These are phyloP conservation scores for Chamaenerion angustifolium DNA, from an alignment of 345 rosid genomes.

Conservation along the genomic window DNA sequence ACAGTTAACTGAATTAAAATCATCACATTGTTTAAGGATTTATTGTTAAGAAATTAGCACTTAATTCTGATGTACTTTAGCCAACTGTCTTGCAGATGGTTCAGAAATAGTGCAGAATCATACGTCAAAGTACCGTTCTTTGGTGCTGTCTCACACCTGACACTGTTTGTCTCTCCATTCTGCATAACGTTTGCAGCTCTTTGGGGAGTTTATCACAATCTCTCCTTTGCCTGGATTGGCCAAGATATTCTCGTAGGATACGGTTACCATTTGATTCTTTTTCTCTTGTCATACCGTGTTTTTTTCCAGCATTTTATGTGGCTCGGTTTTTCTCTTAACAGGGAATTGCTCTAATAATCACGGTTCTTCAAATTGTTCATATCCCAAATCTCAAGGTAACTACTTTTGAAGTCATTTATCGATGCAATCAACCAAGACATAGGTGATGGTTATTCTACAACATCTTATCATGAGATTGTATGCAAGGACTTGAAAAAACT, in stretches of 20 bases:
- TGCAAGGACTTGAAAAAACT: too few relatives aligned
- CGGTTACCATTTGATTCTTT: conserved; percentile 4
- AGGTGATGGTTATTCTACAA: too few relatives aligned
- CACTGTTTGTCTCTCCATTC: conserved; percentile 84
- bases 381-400: conserved; percentile 94
- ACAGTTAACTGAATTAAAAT: too few relatives aligned
- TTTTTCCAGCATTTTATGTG: neutral
- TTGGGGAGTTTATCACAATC: conserved; percentile 69
- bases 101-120: conserved; percentile 49
- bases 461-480: too few relatives aligned
- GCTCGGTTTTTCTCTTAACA: conserved; percentile 16
- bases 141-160: conserved; percentile 75
- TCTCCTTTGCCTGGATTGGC: conserved; percentile 84
- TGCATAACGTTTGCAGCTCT: conserved; percentile 77
- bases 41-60: conserved; percentile 3
- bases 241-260: conserved; percentile 90
- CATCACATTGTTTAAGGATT: conserved; percentile 1
- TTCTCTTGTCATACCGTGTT: neutral
- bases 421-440: neutral
- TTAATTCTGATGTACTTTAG: neutral
- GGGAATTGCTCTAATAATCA: conserved; percentile 93
- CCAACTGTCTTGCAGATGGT: conserved; percentile 49
- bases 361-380: conserved; percentile 89
- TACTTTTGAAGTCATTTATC: neutral
- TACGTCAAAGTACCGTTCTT: conserved; percentile 71